phyloP scores from a whole-genome alignment of 192 early-diverging fungal genomes.

The Podila clonocystis region DNA sequence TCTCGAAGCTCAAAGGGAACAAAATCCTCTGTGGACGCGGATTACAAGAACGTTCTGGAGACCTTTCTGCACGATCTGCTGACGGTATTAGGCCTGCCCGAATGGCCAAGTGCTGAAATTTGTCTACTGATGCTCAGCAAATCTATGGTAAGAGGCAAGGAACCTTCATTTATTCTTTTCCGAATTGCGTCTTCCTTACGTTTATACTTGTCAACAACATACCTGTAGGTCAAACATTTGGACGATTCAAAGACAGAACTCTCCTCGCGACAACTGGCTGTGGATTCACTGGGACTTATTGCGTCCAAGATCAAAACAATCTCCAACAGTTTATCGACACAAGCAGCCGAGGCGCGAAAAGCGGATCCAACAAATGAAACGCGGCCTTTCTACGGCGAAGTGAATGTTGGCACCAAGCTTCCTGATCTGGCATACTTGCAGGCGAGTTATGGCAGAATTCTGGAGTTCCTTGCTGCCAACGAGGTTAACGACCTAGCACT shows the following conservation, averaged over 20 bases:
- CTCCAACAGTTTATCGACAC: not conserved
- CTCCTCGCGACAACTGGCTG: slow-evolving; percentile 63
- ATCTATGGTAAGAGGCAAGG: slow-evolving; percentile 65
- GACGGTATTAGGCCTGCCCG: slow-evolving; percentile 78
- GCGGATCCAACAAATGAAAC: slow-evolving; percentile 10
- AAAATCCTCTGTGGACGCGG: slow-evolving; percentile 68
- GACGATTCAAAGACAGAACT: slow-evolving; percentile 71
- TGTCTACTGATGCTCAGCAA: slow-evolving; percentile 72
- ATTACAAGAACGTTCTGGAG: slow-evolving; percentile 80
- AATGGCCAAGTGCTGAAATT: slow-evolving; percentile 91
- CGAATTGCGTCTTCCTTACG: not conserved
- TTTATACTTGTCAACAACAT: not conserved
- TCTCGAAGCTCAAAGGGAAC: slow-evolving; percentile 51
- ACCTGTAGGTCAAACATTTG: slow-evolving; percentile 59
- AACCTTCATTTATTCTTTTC: not conserved
- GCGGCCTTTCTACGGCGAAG: slow-evolving; percentile 17
- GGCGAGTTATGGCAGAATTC: slow-evolving; percentile 15
- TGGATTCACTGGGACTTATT: slow-evolving; percentile 71
- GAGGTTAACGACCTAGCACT: slow-evolving; percentile 16
- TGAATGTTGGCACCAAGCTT: slow-evolving; percentile 17
- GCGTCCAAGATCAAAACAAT: slow-evolving; percentile 65
- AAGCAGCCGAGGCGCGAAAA: not conserved
- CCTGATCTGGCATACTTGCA: slow-evolving; percentile 22
- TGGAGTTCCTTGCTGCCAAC: slow-evolving; percentile 18
- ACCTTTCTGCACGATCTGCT: slow-evolving; percentile 78